These are phyloP conservation scores for Saprolegnia parasitica DNA, from an alignment of 352 stramenopile genomes.

Conservation along the genomic window DNA sequence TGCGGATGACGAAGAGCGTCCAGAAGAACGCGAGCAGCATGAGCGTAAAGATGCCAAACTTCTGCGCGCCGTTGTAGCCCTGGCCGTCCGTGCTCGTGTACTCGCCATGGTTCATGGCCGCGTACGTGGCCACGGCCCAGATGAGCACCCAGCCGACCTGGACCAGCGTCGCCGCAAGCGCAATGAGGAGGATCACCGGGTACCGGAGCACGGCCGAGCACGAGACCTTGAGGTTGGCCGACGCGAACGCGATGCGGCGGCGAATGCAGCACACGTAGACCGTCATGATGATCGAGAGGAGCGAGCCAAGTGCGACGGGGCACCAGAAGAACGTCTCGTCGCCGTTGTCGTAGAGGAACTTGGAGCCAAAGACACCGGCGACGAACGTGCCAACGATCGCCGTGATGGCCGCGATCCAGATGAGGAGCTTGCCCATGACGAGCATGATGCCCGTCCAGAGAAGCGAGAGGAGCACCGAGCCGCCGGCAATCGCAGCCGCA, in stretches of 20 bases:
- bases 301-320: slow-evolving; percentile 38
- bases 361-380: slow-evolving; percentile 37
- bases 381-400: slow-evolving; percentile 41
- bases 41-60: slow-evolving; percentile 38
- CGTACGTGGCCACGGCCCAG: slow-evolving; percentile 67
- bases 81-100: slow-evolving; percentile 57
- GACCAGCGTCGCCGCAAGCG: slow-evolving; percentile 64
- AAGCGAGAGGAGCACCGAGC: slow-evolving; percentile 39
- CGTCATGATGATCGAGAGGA: slow-evolving; percentile 43
- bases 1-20: slow-evolving; percentile 58
- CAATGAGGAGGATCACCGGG: slow-evolving; percentile 57
- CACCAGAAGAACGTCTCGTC: slow-evolving; percentile 44
- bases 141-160: slow-evolving; percentile 68
- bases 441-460: slow-evolving; percentile 54
- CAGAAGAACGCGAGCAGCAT: slow-evolving; percentile 83
- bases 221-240: slow-evolving; percentile 74
- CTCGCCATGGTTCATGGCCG: slow-evolving; percentile 52
- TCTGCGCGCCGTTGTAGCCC: not conserved
- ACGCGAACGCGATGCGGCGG: slow-evolving; percentile 62
- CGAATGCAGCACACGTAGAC: slow-evolving; percentile 58
- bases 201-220: slow-evolving; percentile 72
- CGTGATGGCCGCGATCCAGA: slow-evolving; percentile 47
- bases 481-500: slow-evolving; percentile 42
- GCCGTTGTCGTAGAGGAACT: slow-evolving; percentile 42
- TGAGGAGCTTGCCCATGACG: slow-evolving; percentile 53